phyloP scores from a whole-genome alignment of 768 basidiomycete species.

The Lentinula aciculospora region DNA sequence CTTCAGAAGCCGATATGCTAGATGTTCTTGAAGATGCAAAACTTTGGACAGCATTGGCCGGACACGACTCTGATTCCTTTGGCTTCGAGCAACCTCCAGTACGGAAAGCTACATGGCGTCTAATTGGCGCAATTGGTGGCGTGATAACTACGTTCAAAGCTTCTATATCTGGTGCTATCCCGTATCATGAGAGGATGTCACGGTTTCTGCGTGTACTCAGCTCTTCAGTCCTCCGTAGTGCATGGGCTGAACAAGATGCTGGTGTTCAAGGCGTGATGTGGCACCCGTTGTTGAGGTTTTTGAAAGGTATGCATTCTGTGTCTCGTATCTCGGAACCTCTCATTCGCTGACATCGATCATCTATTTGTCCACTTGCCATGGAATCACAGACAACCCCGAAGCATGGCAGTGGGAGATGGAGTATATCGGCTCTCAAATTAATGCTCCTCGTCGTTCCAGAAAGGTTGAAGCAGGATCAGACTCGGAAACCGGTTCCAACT shows the following conservation, averaged over 20 bases:
- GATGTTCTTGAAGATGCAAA: slow-evolving; percentile 41
- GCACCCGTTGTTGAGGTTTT: slow-evolving; percentile 62
- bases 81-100: slow-evolving; percentile 68
- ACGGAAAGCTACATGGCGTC: slow-evolving; percentile 63
- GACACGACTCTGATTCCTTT: slow-evolving; percentile 38
- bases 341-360: background rate
- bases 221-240: slow-evolving; percentile 56
- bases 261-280: slow-evolving; percentile 66
- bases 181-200: slow-evolving; percentile 11
- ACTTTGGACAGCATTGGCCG: slow-evolving; percentile 55
- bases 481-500: background rate
- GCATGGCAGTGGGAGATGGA: slow-evolving; percentile 4
- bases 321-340: background rate
- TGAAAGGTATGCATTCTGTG: slow-evolving; percentile 49
- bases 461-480: background rate
- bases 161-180: background rate
- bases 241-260: slow-evolving; percentile 63
- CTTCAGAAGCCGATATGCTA: slow-evolving; percentile 18
- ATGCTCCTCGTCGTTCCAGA: slow-evolving; percentile 1
- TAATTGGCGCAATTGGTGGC: slow-evolving; percentile 35
- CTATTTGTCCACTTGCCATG: background rate
- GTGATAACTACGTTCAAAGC: slow-evolving; percentile 22
- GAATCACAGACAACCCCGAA: background rate
- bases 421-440: background rate
- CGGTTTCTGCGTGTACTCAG: slow-evolving; percentile 43